Evolutionary conservation across 805 yeast genomes (phyloP), one percentile per base, ranked within the genome.

Genomic region (Pichia paraexigua): DNA sequence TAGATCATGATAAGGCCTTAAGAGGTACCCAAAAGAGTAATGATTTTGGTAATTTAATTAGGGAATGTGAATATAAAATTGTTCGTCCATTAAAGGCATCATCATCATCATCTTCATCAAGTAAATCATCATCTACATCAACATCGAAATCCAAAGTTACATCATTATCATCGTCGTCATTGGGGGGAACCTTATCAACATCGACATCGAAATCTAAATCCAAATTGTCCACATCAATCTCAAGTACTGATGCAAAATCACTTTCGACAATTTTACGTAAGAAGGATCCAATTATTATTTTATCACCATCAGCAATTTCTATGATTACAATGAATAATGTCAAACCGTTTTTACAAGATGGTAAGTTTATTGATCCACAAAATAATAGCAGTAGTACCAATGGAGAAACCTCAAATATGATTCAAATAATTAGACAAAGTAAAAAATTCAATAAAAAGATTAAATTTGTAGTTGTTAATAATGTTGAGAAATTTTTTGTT

Each of bases 291-390:
- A 85, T 87, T 58, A 84, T 87, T 51, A 66, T 87, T 43, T 71
- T 87, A 28, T 85, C 94, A 15, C 92, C 95, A 5, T 82, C 94
- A 10, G 87, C 94, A 0, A 82, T 92, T 5, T 78, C 91, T 0
- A 68, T 87, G 24, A 59, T 87, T 47, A 80, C 84, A 10, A 75
- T 84, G 76, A 63, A 75, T 30, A 85, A 86, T 61, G 79, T 83
- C 45, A 82, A 82, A 67, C 72, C 76, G 47, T 86, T 87, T 58
- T 68, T 94, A 57, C 89, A 87, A 65, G 76, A 81, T 13, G 95
- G 97, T 5, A 69, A 67, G 32, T 87, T 80, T 57, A 74, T 77
- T 46, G 83, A 76, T 57, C 28, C 32, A 24, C 50, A 50, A 28
- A 30, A 46, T 85, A 87, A 12, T 62, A 68, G 7, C 35, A 30